These are phyloP conservation scores for Bryoerythrophyllum caledonicum DNA, from an alignment of 225 moss, liverwort and hornwort species.

Conservation along the genomic window DNA sequence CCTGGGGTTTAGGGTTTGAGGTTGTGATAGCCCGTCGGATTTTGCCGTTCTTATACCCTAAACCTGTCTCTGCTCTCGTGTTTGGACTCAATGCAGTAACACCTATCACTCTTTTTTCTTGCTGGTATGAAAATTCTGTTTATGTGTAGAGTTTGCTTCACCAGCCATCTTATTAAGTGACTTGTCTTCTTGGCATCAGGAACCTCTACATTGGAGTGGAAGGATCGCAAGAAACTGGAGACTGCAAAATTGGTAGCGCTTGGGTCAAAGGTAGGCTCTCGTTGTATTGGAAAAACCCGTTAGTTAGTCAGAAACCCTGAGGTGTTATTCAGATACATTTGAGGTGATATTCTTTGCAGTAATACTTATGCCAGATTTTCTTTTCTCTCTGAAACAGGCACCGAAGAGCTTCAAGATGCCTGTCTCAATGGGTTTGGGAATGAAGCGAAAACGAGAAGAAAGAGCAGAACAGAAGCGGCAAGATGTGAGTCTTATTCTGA, in stretches of 20 bases:
- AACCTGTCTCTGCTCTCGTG: too few relatives aligned
- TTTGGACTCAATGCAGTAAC: not conserved
- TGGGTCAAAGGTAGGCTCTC: constrained; percentile 74
- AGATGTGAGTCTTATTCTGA: constrained; percentile 48
- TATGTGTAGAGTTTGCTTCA: not conserved
- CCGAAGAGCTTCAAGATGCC: constrained; percentile 89
- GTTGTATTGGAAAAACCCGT: not conserved
- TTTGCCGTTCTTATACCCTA: too few relatives aligned
- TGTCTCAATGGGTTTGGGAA: constrained; percentile 69
- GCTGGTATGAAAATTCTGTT: not conserved
- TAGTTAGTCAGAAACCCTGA: too few relatives aligned
- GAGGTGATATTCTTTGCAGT: too few relatives aligned
- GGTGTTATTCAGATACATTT: too few relatives aligned
- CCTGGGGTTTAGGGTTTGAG: too few relatives aligned
- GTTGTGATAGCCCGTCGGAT: too few relatives aligned
- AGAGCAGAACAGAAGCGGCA: constrained; percentile 59
- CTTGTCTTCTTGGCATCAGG: constrained; percentile 44
- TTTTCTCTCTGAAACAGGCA: constrained; percentile 43
- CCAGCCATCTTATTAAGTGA: not conserved
- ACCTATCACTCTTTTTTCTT: not conserved
- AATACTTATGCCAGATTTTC: not conserved
- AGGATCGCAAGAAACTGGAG: constrained; percentile 86
- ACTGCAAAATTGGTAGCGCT: constrained; percentile 65
- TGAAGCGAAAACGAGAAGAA: constrained; percentile 82
- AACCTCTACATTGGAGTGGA: constrained; percentile 85